Evolutionary conservation across 768 basidiomycete genomes (phyloP), one percentile per base, ranked within the genome.

Genomic region (Boletales sp.): DNA sequence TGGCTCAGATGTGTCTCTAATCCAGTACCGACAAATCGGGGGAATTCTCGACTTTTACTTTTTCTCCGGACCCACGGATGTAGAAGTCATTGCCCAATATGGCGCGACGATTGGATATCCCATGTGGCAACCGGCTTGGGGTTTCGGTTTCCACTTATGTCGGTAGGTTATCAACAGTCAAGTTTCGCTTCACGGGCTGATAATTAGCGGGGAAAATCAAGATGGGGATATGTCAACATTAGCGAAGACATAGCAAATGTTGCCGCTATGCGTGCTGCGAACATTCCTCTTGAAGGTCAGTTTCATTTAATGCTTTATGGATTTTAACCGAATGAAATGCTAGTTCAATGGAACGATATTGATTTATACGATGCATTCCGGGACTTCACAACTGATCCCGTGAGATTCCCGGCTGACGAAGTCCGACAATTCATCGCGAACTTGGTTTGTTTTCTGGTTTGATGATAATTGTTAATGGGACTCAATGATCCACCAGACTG

Each of bases 1-100:
- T 8, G 65, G 58, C 19, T 77, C 82, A 1, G 67, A 70, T n/a
- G 71, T 72, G 12, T 86, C 85, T 1, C 69, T 87, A 4, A 73
- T 91, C 15, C 74, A 91, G 57, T 92, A 90, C 60, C 74, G 88
- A 42, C 70, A 82, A 63, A 70, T 91, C 40, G 88, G 89, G 5
- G 88, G 89, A 15, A 82, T 82, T 0, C 69, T 90, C 31, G 85
- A 90, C 66, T 81, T 90, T 55, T 90, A 89, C 72, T 89, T 87
- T 69, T 77, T 90, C 62, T 79, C 81, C 15, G 84, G 84, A 0
- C 51, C 80, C 19, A 41, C 58, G 18, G 61, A 82, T 18, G 70
- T 70, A 38, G 65, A 67, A n/a, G 87, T 88, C 8, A 77, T 86
- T 43, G 76, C 84, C 53, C 87, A 90, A 65, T 87, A 90, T 57